Evolutionary conservation across 495 filamentous ascomycete genomes (phyloP), one percentile per base, ranked within the genome.

Genomic region (Tuber calosporum): DNA sequence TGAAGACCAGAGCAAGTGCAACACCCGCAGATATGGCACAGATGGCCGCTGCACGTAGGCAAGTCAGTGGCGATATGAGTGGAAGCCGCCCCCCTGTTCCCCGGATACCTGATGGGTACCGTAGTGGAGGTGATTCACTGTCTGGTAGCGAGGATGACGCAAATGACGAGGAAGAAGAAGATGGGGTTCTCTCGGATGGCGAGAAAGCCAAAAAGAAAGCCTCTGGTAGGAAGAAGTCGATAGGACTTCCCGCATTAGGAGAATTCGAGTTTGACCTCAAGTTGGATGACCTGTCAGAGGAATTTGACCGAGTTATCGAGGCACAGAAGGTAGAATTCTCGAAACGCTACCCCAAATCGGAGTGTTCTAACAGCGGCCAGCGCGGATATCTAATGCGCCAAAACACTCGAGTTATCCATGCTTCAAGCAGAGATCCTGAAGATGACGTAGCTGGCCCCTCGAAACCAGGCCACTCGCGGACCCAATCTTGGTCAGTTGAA

Each of bases 331-430:
- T 98, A 87, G 87, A 84, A 84, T 87, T 86, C 83, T 82, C 86
- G 72, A 77, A 84, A 82, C 83, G 86, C 85, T 82, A 85, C 62
- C 82, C 75, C 69, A 66, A 72, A 74, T 72, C 75, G 70, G 69
- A 58, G 75, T 75, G 38, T 76, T 78, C 91, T 94, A 89, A 94
- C 85, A 79, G 82, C 69, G 84, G 85, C 89, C 90, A 99, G 95
- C 92, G 95, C 85, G 95, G 95, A 34, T 99, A 99, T 79, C 87
- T 99, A 41, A 98, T 97, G 95, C 89, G 95, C 77, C 95, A 99
- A 76, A 99, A 98, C 82, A 98, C 95, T 26, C 97, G 97, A 81
- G 88, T 99, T 66, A 92, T 99, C 70, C 91, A 97, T 73, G 95
- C 96, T 0, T 89, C 87, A 73, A 97, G 89, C 81, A 89, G 85